These are phyloP conservation scores for Fraxinus sp. DNA, from an alignment of 305 asterid genomes.

Conservation along the genomic window DNA sequence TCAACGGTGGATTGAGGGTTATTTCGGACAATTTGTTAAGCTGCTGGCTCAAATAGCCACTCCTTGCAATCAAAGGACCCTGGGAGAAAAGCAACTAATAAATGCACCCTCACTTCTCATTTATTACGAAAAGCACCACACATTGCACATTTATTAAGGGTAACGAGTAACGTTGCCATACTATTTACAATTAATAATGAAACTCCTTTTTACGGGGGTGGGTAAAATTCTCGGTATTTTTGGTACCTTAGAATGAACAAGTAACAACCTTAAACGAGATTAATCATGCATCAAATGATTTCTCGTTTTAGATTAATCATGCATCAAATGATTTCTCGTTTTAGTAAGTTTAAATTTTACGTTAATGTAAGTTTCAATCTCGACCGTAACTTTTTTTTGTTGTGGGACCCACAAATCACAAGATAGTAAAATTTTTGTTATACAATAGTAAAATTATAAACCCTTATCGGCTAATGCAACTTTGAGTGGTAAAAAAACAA, in stretches of 20 bases:
- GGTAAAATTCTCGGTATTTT: neutral
- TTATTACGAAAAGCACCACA: conserved; percentile 27
- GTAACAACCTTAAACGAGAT: too few species aligned
- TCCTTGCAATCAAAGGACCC: conserved; percentile 60
- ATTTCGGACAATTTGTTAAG: conserved; percentile 54
- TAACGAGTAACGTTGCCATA: conserved; percentile 9
- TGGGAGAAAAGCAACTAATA: conserved; percentile 36
- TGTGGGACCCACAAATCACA: neutral
- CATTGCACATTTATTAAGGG: conserved; percentile 37
- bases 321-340: too few species aligned
- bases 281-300: neutral
- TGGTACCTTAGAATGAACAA: neutral
- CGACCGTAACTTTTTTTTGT: neutral
- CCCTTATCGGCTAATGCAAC: neutral
- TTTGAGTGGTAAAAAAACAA: neutral
- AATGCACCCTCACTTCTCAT: conserved; percentile 38
- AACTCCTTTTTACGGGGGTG: neutral
- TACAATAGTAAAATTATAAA: too few species aligned
- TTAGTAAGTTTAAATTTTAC: neutral
- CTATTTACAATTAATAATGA: neutral
- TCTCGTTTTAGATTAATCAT: neutral
- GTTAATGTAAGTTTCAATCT: neutral
- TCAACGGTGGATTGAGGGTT: conserved; percentile 78
- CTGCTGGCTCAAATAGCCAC: conserved; percentile 58
- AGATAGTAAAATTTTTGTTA: neutral